Evolutionary conservation across 805 yeast species (phyloP).

Genomic region (Scheffersomyces ergatensis): DNA sequence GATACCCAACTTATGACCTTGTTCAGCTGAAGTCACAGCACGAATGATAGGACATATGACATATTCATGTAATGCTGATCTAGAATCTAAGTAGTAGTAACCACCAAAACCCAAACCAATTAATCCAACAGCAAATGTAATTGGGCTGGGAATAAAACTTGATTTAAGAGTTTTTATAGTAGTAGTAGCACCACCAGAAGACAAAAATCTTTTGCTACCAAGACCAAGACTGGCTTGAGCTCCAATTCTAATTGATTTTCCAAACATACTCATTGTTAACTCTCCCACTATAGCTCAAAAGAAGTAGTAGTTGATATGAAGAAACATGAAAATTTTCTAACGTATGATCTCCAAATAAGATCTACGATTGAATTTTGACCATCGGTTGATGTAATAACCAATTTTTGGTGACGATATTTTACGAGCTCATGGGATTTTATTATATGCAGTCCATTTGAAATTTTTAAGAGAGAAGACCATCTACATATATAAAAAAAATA

Average conservation of each 20-base stretch:
- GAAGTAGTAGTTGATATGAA: too few relatives aligned
- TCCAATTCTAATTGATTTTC: background rate
- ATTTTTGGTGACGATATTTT: too few relatives aligned
- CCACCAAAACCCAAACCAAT: constrained; percentile 38
- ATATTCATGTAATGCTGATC: constrained; percentile 81
- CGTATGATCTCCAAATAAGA: too few relatives aligned
- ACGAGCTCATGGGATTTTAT: too few relatives aligned
- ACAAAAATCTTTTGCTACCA: background rate
- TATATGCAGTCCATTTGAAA: too few relatives aligned
- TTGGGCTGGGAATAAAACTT: constrained; percentile 14
- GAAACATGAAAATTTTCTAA: too few relatives aligned
- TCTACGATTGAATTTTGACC: too few relatives aligned
- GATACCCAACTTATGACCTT: constrained; percentile 78
- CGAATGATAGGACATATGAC: constrained; percentile 76
- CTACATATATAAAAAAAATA: too few relatives aligned
- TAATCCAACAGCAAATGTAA: constrained; percentile 12
- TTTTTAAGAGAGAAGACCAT: too few relatives aligned
- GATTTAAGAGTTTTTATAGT: constrained; percentile 8
- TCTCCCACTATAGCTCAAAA: too few relatives aligned
- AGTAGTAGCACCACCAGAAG: too few relatives aligned
- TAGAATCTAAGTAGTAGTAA: constrained; percentile 66
- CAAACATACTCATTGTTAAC: background rate
- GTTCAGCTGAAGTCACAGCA: constrained; percentile 72
- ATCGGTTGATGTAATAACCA: too few relatives aligned
- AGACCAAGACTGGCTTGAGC: background rate